phyloP scores from a whole-genome alignment of 768 basidiomycete genomes.

The Auriscalpium vulgare region DNA sequence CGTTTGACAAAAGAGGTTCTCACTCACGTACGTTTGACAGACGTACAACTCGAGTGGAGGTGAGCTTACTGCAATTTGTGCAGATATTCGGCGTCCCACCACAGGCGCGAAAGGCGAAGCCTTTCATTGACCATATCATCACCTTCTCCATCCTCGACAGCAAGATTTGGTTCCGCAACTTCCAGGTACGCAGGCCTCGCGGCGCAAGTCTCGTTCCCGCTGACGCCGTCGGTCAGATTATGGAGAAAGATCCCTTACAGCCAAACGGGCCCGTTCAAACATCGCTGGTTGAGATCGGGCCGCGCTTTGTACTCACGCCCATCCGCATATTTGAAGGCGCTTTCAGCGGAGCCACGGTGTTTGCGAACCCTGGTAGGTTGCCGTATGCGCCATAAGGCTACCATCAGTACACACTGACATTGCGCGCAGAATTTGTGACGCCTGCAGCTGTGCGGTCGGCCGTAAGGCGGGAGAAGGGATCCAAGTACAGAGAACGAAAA shows the following conservation, averaged over 20 bases:
- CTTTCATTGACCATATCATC: constrained; percentile 96
- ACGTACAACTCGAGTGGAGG: neutral
- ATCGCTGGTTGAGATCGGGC: constrained; percentile 93
- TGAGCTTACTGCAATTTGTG: neutral
- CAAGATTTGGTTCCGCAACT: constrained; percentile 99
- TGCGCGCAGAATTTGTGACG: constrained; percentile 74
- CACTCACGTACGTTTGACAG: constrained; percentile 60
- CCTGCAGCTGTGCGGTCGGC: constrained; percentile 74
- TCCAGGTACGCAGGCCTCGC: constrained; percentile 57
- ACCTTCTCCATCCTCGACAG: constrained; percentile 93
- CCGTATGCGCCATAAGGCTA: neutral
- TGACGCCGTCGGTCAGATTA: constrained; percentile 45
- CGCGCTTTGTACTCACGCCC: constrained; percentile 93
- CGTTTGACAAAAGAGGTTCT: constrained; percentile 87
- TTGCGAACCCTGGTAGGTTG: constrained; percentile 81
- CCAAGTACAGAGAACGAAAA: constrained; percentile 78
- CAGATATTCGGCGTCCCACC: constrained; percentile 96
- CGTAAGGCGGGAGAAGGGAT: constrained; percentile 62
- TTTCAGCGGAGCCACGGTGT: constrained; percentile 91
- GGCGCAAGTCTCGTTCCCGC: neutral
- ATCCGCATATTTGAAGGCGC: constrained; percentile 98
- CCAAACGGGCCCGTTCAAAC: constrained; percentile 80
- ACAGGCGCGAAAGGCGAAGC: constrained; percentile 84
- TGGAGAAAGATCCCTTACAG: constrained; percentile 89
- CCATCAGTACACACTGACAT: neutral